phyloP scores from a whole-genome alignment of 2,329 filamentous ascomycete species.

The Penicillium sp. region DNA sequence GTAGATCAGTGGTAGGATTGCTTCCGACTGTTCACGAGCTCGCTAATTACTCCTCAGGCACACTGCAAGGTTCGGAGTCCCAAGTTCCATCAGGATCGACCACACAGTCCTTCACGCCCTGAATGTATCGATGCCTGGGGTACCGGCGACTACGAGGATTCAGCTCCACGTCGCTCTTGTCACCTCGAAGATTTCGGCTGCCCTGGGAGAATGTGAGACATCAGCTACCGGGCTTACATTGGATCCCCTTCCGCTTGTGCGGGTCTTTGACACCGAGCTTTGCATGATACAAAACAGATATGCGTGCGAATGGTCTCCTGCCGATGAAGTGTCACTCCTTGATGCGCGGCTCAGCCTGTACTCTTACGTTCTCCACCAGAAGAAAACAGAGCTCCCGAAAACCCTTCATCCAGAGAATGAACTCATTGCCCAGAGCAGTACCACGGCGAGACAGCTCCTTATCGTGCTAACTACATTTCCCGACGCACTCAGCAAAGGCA shows the following conservation, averaged over 20 bases:
- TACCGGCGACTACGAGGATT: not conserved
- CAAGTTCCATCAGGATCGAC: not conserved
- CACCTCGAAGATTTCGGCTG: slow-evolving; percentile 4
- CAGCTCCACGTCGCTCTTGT: not conserved
- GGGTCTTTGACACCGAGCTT: slow-evolving; percentile 3
- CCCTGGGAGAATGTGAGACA: slow-evolving; percentile 4
- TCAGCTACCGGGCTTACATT: not conserved
- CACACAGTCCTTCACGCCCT: slow-evolving; percentile 1
- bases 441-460: slow-evolving; percentile 1
- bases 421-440: not conserved
- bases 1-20: slow-evolving; percentile 1
- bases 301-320: not conserved
- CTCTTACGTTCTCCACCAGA: not conserved
- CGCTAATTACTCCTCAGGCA: not conserved
- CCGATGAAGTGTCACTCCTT: slow-evolving; percentile 1
- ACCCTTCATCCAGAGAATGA: not conserved
- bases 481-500: not conserved
- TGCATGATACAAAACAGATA: not conserved
- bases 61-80: slow-evolving; percentile 1
- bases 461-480: not conserved
- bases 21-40: too few species aligned
- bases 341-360: slow-evolving; percentile 2
- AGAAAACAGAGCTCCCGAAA: not conserved
- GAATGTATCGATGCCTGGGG: not conserved
- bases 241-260: slow-evolving; percentile 1